Percentiles rank a stretch among this genome's conserved stretches.
Conservation (phyloP, 768 basidiomycete genomes). For the Termitomyces sp. region DNA sequence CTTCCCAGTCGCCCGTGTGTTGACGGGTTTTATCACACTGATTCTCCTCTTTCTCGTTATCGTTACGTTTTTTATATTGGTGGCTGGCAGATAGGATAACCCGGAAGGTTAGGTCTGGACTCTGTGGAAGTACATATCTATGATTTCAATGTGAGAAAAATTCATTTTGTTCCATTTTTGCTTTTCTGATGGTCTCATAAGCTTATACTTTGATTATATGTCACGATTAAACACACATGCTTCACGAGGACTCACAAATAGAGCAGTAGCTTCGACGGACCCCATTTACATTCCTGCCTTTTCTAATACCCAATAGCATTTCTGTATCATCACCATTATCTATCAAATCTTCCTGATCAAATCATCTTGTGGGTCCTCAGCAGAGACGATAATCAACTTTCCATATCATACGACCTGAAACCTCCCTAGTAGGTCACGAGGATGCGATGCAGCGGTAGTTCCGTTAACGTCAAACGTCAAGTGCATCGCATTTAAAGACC, state of each 20-base stretch:
- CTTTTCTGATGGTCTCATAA: neutral
- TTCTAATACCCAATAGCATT: neutral
- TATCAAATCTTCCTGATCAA: neutral
- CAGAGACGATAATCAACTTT: neutral
- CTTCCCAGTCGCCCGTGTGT: conserved; percentile 16
- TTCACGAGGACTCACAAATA: neutral
- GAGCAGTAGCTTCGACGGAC: neutral
- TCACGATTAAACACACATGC: too few species aligned
- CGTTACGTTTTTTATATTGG: conserved; percentile 15
- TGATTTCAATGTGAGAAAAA: conserved; percentile 5
- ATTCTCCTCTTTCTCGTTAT: conserved; percentile 13
- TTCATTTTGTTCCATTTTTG: neutral
- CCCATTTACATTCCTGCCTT: neutral
- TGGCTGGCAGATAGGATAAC: conserved; percentile 13
- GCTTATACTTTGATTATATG: too few species aligned
- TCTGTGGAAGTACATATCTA: too few species aligned
- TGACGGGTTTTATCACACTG: conserved; percentile 12
- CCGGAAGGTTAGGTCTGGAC: neutral
- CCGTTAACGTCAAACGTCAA: neutral
- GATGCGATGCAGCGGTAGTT: neutral
- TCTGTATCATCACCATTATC: neutral
- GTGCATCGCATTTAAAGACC: neutral
- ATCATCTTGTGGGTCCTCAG: neutral
- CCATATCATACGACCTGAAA: neutral
- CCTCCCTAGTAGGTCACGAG: neutral